Evolutionary conservation across 805 yeast genomes (phyloP), one percentile per base, ranked within the genome.

Genomic region (Kluyveromyces siamensis): DNA sequence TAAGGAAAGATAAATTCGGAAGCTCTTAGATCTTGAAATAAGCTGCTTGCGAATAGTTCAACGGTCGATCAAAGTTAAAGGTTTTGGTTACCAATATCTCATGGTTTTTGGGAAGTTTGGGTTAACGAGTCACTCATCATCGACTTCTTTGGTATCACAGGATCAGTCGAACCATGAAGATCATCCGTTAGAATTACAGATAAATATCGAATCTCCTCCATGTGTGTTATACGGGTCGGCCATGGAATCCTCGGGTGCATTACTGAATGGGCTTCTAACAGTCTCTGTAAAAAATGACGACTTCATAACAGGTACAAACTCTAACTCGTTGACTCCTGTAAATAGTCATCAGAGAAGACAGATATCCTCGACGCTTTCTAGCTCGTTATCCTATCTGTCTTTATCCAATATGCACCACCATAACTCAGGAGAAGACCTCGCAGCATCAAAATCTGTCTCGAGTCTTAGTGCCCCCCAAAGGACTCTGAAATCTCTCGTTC

Each of bases 191-290:
- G 71, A 75, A 35, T 65, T 87, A 11, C 62, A 80, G 0, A 74
- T 90, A 35, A 73, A 74, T 37, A 71, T 93, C 19, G 99, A 93
- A 62, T 83, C 95, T 1, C 98, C 98, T 1, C 99, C 99, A 0
- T 74, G 90, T 37, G 79, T 87, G 42, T 69, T 93, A 48, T 91
- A 86, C 60, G 99, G 99, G 0, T 67, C 75, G 0, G 84, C 90
- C 2, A 65, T 68, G 8, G 93, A 87, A 50, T 81, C 93, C 1
- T 75, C 95, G 0, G 99, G 99, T 1, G 84, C 96, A 6, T 73
- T 91, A 21, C 69, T 93, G 35, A 80, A 89, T 35, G 99, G 99
- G 0, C 71, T 87, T 9, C 68, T 93, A 44, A 75, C 75, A 37
- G 67, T 93, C 42, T 77, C 75, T 30, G 73, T 83, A 1, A 63